Evolutionary conservation across 2,329 filamentous ascomycete genomes (phyloP), one percentile per base, ranked within the genome.

Genomic region (Plectosphaerella plurivora): DNA sequence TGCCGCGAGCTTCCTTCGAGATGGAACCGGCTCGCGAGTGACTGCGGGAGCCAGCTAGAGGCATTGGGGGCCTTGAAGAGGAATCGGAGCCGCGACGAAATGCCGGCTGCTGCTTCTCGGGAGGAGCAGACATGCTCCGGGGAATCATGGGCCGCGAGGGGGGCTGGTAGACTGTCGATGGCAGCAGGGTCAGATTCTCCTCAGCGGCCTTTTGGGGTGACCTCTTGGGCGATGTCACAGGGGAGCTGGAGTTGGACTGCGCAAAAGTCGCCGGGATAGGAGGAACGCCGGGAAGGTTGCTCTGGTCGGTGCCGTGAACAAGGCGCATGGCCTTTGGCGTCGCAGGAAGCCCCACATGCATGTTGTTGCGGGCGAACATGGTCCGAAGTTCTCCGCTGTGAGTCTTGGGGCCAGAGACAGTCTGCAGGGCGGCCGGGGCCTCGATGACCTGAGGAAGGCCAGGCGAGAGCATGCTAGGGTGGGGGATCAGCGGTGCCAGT

Each of bases 311-410:
- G 58, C 83, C 81, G 59, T 93, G 84, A 44, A 89, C 84, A 2
- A 95, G 84, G 18, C 88, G 83, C 91, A 97, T 96, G 1, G 91
- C 91, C 71, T 90, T 86, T 28, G 93, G 92, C 1, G 92, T 97
- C 2, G 91, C 90, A 14, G 93, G 91, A n/a, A 96, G 79, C 1
- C 91, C 92, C 49, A 93, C 79, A 6, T 81, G 78, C 1, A 79
- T 74, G 1, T 77, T 77, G 3, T 63, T 67, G 49, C 67, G 68
- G 14, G 74, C 73, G 55, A 77, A 78, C 66, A 81, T 79, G 64
- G 73, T 76, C 55, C 70, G 70, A 10, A 81, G 59, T 22, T 79
- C 73, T 44, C 68, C 73, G 12, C 65, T 60, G 20, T 70, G 60
- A 8, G 70, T 60, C 47, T 67, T 71, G 11, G 73, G 73, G 54